Conservation (phyloP, 495 filamentous ascomycete genomes). For the Penicillium manginii region DNA sequence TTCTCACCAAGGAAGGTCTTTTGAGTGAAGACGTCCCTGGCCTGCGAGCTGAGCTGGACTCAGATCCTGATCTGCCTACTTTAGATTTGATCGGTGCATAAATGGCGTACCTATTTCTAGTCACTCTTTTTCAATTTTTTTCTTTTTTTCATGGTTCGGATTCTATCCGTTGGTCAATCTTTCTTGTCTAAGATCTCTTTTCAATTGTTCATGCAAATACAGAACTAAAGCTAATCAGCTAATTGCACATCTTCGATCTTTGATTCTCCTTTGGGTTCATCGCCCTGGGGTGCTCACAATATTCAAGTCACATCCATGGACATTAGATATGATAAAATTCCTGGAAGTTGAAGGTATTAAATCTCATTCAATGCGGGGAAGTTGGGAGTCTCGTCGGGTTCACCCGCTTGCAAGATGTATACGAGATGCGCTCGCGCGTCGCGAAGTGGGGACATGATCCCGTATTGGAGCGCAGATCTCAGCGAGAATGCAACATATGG, state of each 20-base stretch:
- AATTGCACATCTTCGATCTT: too few species aligned
- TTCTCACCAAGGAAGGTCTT: constrained; percentile 62
- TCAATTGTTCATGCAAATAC: too few species aligned
- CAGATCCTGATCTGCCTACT: constrained; percentile 26
- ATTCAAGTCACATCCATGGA: too few species aligned
- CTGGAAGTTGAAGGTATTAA: background rate
- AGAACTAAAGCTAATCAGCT: too few species aligned
- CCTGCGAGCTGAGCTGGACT: constrained; percentile 28
- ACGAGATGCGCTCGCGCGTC: background rate
- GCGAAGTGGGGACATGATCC: background rate
- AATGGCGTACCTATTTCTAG: constrained; percentile 7
- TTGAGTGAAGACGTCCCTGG: constrained; percentile 37
- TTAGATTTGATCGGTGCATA: constrained; percentile 18
- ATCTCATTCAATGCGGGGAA: background rate
- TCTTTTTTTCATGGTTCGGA: background rate
- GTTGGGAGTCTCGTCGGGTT: background rate
- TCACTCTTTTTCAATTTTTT: constrained; percentile 2
- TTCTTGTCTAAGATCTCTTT: background rate
- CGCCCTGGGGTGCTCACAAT: too few species aligned
- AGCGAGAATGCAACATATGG: background rate
- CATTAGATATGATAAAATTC: too few species aligned
- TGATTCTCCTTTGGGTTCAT: too few species aligned
- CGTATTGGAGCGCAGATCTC: background rate
- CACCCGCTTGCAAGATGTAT: background rate
- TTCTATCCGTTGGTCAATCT: background rate